Conservation (phyloP, 1,139 yeast genomes). For the Scheffersomyces illinoinensis region DNA sequence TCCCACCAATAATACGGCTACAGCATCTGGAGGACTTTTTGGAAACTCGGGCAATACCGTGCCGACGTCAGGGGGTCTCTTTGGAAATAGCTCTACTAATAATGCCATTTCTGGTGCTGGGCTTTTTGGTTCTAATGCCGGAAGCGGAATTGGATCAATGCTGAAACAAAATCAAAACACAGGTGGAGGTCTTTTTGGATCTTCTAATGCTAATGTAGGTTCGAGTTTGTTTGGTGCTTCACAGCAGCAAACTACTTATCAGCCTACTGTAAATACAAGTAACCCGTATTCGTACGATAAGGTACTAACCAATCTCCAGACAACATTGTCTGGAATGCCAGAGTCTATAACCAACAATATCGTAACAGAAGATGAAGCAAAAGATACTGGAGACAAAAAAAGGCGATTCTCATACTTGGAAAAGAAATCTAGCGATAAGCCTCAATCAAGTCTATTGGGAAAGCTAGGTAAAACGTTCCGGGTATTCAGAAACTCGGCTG, state of each 20-base stretch:
- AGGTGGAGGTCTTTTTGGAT: conserved; percentile 14
- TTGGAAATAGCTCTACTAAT: conserved; percentile 1
- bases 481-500: conserved; percentile 26
- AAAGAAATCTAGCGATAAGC: conserved; percentile 8
- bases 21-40: conserved; percentile 12
- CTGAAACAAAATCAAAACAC: not conserved
- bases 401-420: conserved; percentile 20
- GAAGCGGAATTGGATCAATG: not conserved
- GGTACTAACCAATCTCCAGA: conserved; percentile 19
- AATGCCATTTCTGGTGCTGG: conserved; percentile 2
- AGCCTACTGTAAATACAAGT: conserved; percentile 8
- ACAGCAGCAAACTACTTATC: conserved; percentile 8
- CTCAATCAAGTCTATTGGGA: conserved; percentile 30
- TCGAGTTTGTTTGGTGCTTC: conserved; percentile 11
- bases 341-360: conserved; percentile 36
- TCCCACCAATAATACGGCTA: conserved; percentile 2
- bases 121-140: conserved; percentile 5
- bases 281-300: conserved; percentile 30
- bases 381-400: conserved; percentile 17
- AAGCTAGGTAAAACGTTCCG: conserved; percentile 41
- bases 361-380: conserved; percentile 16
- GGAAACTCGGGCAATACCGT: conserved; percentile 8
- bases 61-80: conserved; percentile 8
- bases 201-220: conserved; percentile 7
- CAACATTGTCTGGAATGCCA: conserved; percentile 27